These are phyloP conservation scores for Seiridium cupressi DNA, from an alignment of 2,329 filamentous ascomycete genomes.

Conservation along the genomic window DNA sequence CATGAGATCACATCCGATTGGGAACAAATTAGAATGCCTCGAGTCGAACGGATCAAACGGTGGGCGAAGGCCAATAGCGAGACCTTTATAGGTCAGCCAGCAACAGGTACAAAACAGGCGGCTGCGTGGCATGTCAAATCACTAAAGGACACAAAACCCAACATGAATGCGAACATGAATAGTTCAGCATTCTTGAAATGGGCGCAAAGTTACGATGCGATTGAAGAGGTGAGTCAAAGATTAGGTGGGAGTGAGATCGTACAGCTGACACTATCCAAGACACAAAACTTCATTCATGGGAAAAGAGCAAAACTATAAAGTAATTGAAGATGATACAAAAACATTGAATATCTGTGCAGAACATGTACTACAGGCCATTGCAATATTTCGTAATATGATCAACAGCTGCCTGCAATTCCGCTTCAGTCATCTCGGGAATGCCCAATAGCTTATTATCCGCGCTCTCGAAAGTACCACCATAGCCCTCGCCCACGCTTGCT, in stretches of 20 bases:
- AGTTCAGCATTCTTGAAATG: no score
- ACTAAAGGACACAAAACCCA: not conserved
- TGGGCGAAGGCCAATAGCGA: not conserved
- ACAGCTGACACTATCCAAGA: no score
- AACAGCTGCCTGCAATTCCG: not conserved
- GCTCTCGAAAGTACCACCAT: not conserved
- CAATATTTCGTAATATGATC: no score
- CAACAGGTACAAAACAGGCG: not conserved
- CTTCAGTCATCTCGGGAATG: not conserved
- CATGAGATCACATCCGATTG: not conserved
- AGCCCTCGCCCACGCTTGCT: not conserved
- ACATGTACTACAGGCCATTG: no score
- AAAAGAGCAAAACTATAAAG: no score
- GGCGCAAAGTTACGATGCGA: no score
- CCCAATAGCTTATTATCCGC: not conserved
- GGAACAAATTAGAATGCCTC: conserved; percentile 2
- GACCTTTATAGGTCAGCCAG: not conserved
- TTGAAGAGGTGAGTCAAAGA: no score
- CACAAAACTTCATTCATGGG: no score
- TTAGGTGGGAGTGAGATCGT: no score
- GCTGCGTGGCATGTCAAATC: conserved; percentile 5
- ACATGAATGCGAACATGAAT: no score
- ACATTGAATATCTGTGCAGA: no score
- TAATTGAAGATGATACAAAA: no score
- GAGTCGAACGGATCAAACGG: conserved; percentile 7